Evolutionary conservation across 2,329 filamentous ascomycete species (phyloP).

Genomic region (Beauveria varroae): DNA sequence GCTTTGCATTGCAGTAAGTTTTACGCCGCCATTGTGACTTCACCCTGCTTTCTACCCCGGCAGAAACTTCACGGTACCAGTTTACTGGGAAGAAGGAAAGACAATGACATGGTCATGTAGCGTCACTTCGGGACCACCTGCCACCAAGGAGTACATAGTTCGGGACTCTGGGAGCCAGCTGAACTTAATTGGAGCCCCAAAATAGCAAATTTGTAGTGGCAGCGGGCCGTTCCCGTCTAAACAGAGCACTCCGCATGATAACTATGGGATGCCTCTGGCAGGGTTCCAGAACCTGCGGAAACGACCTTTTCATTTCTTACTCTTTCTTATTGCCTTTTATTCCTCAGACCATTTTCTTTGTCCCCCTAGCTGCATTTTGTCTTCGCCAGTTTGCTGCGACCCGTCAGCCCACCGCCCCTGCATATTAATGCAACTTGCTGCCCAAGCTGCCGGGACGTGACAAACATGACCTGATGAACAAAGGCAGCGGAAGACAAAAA

Average conservation of each 20-base stretch:
- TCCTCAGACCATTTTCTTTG: not conserved
- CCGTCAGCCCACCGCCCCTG: not conserved
- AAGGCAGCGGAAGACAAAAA: not conserved
- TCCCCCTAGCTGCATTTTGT: not conserved
- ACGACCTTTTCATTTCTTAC: not conserved
- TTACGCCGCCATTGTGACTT: not conserved
- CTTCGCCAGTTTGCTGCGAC: not conserved
- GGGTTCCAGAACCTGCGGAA: not conserved
- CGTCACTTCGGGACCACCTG: not conserved
- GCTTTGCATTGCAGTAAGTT: slow-evolving; percentile 4
- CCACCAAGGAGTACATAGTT: not conserved
- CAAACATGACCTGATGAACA: not conserved
- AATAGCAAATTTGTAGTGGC: not conserved
- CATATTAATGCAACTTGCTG: not conserved
- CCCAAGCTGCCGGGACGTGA: slow-evolving; percentile 8
- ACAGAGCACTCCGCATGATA: not conserved
- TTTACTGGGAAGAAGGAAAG: not conserved
- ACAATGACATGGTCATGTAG: not conserved
- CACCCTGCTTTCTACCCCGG: not conserved
- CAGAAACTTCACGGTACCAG: not conserved
- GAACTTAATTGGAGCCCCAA: not conserved
- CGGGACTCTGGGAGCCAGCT: not conserved
- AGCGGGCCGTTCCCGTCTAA: not conserved
- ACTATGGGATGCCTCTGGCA: not conserved
- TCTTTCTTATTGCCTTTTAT: too few species aligned